Percentiles rank a stretch among this genome's conserved stretches.
These are phyloP conservation scores for Penicillium occitanis DNA, from an alignment of 2,329 filamentous ascomycete species.

Conservation along the genomic window DNA sequence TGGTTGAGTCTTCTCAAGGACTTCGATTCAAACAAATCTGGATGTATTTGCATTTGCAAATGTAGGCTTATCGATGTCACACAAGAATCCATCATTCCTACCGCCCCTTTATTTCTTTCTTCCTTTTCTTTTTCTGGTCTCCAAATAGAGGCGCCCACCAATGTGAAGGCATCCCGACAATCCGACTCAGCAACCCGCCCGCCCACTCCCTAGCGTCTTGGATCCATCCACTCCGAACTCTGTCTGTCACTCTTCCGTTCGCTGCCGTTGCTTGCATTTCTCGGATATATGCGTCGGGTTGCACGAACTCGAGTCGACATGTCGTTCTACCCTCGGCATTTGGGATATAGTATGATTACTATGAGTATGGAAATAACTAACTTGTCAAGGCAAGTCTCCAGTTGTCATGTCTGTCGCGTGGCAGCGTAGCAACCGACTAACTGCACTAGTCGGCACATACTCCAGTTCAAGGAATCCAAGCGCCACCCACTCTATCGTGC, in stretches of 20 bases:
- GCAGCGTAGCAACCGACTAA: not conserved
- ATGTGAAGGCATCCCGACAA: conserved; percentile 12
- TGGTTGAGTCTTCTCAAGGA: not conserved
- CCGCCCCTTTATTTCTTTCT: not conserved
- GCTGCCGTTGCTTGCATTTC: not conserved
- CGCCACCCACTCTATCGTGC: conserved; percentile 2
- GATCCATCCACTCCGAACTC: not conserved
- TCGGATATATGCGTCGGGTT: not conserved
- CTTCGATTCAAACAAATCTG: not conserved
- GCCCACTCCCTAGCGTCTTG: conserved; percentile 2
- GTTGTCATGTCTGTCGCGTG: not conserved
- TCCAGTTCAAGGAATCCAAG: not conserved
- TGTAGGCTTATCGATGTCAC: not conserved
- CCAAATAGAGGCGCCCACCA: not conserved
- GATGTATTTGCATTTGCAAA: not conserved
- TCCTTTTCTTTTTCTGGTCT: not conserved
- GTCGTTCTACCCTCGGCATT: not conserved
- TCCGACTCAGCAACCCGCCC: conserved; percentile 13
- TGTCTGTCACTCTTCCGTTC: not conserved
- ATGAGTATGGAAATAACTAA: not conserved
- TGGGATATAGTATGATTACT: not conserved
- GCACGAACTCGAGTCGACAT: not conserved
- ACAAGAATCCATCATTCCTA: not conserved
- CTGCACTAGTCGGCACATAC: not conserved
- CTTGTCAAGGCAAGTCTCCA: not conserved